A percentile compares a stretch with the other conserved stretches of the same genome.
Conservation (phyloP, 2,329 filamentous ascomycete species). For the Fusarium praegraminearum region DNA sequence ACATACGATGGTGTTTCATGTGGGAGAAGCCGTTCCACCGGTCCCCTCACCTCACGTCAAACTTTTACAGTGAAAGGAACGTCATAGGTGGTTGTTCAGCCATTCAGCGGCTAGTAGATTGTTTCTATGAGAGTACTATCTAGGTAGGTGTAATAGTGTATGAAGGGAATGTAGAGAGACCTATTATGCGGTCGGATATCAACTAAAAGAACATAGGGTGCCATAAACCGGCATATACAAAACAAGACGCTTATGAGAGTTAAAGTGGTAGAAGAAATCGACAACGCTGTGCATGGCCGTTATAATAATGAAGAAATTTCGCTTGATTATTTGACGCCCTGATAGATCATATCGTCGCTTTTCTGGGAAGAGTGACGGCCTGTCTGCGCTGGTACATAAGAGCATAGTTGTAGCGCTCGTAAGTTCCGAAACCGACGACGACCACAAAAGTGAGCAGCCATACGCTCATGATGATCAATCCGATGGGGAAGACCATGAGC, state of each 20-base stretch:
- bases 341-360: constrained; percentile 22
- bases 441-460: constrained; percentile 70
- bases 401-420: constrained; percentile 73
- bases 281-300: constrained; percentile 40
- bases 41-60: constrained; percentile 1
- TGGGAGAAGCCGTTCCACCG: constrained; percentile 29
- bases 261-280: constrained; percentile 27
- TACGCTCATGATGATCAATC: constrained; percentile 72
- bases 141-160: constrained; percentile 22
- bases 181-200: constrained; percentile 41
- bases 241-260: constrained; percentile 36
- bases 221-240: constrained; percentile 35
- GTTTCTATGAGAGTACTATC: constrained; percentile 28
- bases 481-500: constrained; percentile 76
- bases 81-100: constrained; percentile 15
- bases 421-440: constrained; percentile 73
- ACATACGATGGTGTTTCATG: constrained; percentile 40
- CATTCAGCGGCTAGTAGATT: constrained; percentile 26
- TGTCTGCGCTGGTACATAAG: constrained; percentile 67
- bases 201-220: constrained; percentile 38
- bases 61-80: constrained; percentile 3
- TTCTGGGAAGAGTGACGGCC: constrained; percentile 33
- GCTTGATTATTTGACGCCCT: constrained; percentile 21
- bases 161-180: constrained; percentile 36
- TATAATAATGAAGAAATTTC: constrained; percentile 29